Percentiles rank a stretch among this genome's conserved stretches.
These are phyloP conservation scores for Fusarium tjaetaba DNA, from an alignment of 2,329 filamentous ascomycete genomes.

Conservation along the genomic window DNA sequence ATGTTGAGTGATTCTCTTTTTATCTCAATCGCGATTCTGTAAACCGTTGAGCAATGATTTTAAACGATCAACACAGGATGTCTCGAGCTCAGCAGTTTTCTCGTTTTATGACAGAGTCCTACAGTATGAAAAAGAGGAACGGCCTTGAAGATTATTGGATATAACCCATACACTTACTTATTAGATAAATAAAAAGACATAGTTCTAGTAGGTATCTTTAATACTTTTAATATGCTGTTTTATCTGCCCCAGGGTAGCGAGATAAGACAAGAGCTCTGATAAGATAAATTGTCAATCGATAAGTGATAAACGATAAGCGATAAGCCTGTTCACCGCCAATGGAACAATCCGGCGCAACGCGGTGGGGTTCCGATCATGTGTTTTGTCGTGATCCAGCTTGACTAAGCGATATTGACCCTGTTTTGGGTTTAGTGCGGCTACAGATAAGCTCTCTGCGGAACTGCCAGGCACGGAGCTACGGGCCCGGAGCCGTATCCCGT, in stretches of 20 bases:
- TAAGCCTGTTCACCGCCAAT: not conserved
- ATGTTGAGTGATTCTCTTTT: no score
- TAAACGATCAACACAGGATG: no score
- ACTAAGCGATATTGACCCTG: not conserved
- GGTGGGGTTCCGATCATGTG: slow-evolving; percentile 16
- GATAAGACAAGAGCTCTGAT: not conserved
- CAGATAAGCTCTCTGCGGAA: not conserved
- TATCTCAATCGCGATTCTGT: no score
- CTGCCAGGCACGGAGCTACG: not conserved
- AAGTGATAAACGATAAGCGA: not conserved
- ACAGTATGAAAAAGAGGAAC: no score
- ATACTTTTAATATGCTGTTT: no score
- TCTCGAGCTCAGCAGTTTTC: no score
- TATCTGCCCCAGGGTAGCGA: not conserved
- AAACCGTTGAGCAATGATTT: no score
- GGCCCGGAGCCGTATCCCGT: slow-evolving; percentile 14
- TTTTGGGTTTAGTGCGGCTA: not conserved
- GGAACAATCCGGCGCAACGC: not conserved
- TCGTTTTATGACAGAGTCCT: no score
- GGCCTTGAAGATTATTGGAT: no score
- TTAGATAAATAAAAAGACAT: no score
- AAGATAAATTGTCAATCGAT: fast-evolving
- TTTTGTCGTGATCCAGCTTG: not conserved
- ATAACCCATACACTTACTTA: no score
- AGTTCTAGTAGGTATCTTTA: no score